These are phyloP conservation scores for Quillaja saponaria DNA, from an alignment of 306 rosid species.

Conservation along the genomic window DNA sequence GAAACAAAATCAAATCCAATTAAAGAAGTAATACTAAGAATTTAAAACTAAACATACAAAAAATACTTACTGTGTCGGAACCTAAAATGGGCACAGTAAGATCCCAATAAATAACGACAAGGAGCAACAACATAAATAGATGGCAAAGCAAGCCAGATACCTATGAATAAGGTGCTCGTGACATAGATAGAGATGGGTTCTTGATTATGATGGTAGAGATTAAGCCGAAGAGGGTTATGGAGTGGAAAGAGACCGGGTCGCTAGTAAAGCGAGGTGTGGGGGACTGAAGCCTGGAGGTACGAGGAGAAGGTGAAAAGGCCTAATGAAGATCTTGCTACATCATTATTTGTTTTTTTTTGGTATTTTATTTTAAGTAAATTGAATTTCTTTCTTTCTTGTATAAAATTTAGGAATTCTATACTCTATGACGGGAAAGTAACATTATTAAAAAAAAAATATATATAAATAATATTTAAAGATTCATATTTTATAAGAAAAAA, in stretches of 20 bases:
- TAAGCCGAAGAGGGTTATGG: slow-evolving; percentile 23
- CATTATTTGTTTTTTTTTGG: slow-evolving; percentile 26
- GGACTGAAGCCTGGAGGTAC: not conserved
- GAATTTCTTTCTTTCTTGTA: not conserved
- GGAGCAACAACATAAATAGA: not conserved
- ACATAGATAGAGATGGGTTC: slow-evolving; percentile 11
- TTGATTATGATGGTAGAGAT: slow-evolving; percentile 11
- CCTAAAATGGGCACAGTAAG: slow-evolving; percentile 36
- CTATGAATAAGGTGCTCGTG: slow-evolving; percentile 30
- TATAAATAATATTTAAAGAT: too few relatives aligned
- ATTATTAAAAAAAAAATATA: too few relatives aligned
- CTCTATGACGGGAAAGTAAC: too few relatives aligned
- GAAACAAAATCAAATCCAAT: slow-evolving; percentile 20
- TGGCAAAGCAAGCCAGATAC: slow-evolving; percentile 9
- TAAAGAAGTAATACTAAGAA: not conserved
- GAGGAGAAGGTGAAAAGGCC: slow-evolving; percentile 26
- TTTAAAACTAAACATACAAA: slow-evolving; percentile 23
- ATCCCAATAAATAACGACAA: slow-evolving; percentile 19
- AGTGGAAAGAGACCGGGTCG: slow-evolving; percentile 35
- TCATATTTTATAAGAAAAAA: too few relatives aligned
- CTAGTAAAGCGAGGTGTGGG: not conserved
- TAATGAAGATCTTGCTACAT: slow-evolving; percentile 46
- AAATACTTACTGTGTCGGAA: slow-evolving; percentile 37
- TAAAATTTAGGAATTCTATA: too few relatives aligned
- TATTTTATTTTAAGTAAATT: not conserved